phyloP scores from a whole-genome alignment of 1,284 basidiomycete genomes.

The Inonotus obliquus region DNA sequence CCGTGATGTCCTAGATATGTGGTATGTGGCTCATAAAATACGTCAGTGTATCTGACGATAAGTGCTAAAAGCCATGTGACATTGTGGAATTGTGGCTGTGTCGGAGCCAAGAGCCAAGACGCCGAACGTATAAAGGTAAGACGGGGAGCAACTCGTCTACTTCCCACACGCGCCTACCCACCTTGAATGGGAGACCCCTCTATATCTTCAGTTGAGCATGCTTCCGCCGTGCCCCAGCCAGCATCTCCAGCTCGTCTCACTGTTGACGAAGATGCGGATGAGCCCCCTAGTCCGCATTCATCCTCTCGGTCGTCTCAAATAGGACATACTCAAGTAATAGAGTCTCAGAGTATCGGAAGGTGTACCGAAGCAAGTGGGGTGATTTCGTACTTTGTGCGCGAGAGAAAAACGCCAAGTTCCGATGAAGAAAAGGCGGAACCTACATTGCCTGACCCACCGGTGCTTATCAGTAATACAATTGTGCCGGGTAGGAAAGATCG shows the following conservation, averaged over 20 bases:
- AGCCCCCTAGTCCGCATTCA: conserved; percentile 10
- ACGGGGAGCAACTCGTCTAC: background rate
- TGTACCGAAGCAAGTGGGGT: background rate
- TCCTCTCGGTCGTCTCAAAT: conserved; percentile 1
- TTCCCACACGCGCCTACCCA: background rate
- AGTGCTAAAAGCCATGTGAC: background rate
- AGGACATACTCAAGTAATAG: background rate
- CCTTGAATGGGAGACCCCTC: conserved; percentile 1
- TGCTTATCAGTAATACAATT: background rate
- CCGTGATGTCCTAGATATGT: background rate
- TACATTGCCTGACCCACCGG: background rate
- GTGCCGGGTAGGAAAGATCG: conserved; percentile 12
- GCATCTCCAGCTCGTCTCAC: background rate
- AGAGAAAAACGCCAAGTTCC: background rate
- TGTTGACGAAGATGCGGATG: conserved; percentile 12
- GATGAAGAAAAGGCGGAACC: background rate
- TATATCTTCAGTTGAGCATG: conserved; percentile 4
- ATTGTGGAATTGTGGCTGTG: background rate
- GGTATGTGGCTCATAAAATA: background rate
- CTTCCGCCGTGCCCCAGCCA: conserved; percentile 3
- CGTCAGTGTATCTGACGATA: background rate
- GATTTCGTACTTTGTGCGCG: background rate
- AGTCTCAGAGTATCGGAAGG: background rate
- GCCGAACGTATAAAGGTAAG: background rate
- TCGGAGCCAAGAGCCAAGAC: background rate